These are phyloP conservation scores for Antitrichia curtipendula DNA, from an alignment of 225 moss, liverwort and hornwort genomes.

Conservation along the genomic window DNA sequence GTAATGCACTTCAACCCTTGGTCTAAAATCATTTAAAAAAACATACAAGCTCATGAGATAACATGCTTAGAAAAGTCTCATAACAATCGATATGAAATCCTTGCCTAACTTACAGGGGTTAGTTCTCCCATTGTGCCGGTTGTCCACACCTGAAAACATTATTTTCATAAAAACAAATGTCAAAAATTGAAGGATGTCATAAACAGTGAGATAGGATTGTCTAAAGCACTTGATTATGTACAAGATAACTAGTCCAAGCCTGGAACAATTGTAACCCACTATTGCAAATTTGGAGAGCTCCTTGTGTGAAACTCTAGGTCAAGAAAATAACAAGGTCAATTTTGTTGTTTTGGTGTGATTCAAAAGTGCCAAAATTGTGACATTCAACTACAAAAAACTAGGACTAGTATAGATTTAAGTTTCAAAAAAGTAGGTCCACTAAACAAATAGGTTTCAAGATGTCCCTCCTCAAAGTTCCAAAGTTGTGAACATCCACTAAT, in stretches of 20 bases:
- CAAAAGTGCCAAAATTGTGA: neutral
- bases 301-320: neutral
- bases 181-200: neutral
- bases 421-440: neutral
- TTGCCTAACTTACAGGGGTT: slow-evolving; percentile 59
- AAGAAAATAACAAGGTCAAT: neutral
- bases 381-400: neutral
- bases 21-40: neutral
- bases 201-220: neutral
- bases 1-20: neutral
- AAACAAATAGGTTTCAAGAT: neutral
- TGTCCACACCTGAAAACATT: slow-evolving; percentile 50
- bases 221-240: neutral
- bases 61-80: neutral
- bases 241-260: neutral
- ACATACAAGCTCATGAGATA: neutral
- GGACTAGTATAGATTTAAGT: neutral
- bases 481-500: neutral
- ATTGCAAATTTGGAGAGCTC: neutral
- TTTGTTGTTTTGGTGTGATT: neutral
- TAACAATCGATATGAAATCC: neutral
- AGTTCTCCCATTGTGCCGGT: slow-evolving; percentile 91
- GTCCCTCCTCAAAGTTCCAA: neutral
- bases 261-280: neutral
- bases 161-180: neutral